Base-by-base conservation (phyloP, 2,329 filamentous ascomycete genomes). In the Kalaharituber pfeilii region DNA sequence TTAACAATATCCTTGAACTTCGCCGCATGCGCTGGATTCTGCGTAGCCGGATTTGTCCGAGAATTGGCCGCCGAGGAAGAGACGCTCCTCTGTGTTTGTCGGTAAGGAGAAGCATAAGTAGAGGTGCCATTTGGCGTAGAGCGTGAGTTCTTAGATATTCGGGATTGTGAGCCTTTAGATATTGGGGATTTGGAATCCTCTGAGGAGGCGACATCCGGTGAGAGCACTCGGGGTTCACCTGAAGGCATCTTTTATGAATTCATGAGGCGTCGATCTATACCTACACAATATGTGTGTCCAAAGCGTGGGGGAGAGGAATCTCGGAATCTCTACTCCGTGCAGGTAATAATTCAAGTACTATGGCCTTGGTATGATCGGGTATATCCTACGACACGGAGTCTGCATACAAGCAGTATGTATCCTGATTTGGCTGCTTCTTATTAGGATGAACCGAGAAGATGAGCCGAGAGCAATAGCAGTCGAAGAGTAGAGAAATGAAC, bases 1-100 rank as follows among this genome's bases (percentile, higher is more conserved):
- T 53, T 59, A 29, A 61, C 57, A 24, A 61, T 61, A 33, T 61
- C 54, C 55, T 59, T 61, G 49, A 61, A 61, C 51, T 60, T 60
- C 11, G 57, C 42, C 6, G 59, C 56, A 51, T 59, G 50, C 22
- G 33, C 45, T 28, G 53, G 55, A 39, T 49, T 52, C n/a, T n/a
- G n/a, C 3, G 53, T 18, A 36, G 44, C 27, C 18, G 25, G 22
- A 36, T 9, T n/a, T n/a, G 30, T 36, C 30, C 30, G 30, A n/a
- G 30, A 3, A 29, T 52, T 53, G 27, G 51, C 18, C 26, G 56
- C 36, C 20, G 59, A 56, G 2, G 58, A 56, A 15, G 59, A 61
- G 29, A 56, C 56, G 9, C 58, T 60, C 51, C 59, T 49, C 15
- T 28, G 51, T 5, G 24, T 51, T 52, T 61, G 59, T 36, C 56